Evolutionary conservation across 2,329 filamentous ascomycete genomes (phyloP), one percentile per base, ranked within the genome.

Genomic region (Colletotrichum lupini): DNA sequence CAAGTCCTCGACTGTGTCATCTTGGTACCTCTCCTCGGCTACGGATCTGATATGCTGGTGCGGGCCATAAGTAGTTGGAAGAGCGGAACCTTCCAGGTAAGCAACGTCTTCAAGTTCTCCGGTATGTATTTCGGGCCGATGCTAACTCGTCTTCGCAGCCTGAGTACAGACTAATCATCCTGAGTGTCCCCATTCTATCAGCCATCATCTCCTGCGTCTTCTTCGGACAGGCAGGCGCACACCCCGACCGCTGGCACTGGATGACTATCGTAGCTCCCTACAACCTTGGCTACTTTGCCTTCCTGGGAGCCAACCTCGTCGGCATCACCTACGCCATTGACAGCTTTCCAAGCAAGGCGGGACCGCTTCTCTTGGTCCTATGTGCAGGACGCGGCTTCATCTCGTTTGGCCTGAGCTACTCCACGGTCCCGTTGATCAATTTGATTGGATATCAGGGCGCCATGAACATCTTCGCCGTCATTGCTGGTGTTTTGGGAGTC

Each of bases 121-220:
- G 11, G 12, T 37, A 14, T 16, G 11, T 37, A 37, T 37, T 3
- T 37, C 35, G 35, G 6, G 35, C n/a, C 57, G 7, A 19, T 32
- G 11, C 9, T 32, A 12, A 32, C 11, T 32, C 9, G 32, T 32
- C 32, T 32, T 32, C 32, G 32, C 61, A 86, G 75, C 81, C 84
- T 2, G 83, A 85, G 71, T 79, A 76, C n/a, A 78, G 84, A 2
- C 76, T 86, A 1, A 65, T 85, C n/a, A 76, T 78, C 1, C 75
- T 81, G 0, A 68, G 81, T 56, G 65, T 85, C 24, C 84, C 85
- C 0, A 77, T 85, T 7, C 67, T 80, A 3, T 75, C 84, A 4
- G 83, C 83, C 2, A 77, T 82, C 1, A 75, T 84, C 19, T 80
- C 81, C 0, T 77, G 81, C 4, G 79, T 83, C 1, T 75, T 85